Evolutionary conservation across 2,329 filamentous ascomycete species (phyloP).

Genomic region (Byssoonygena ceratinophila): DNA sequence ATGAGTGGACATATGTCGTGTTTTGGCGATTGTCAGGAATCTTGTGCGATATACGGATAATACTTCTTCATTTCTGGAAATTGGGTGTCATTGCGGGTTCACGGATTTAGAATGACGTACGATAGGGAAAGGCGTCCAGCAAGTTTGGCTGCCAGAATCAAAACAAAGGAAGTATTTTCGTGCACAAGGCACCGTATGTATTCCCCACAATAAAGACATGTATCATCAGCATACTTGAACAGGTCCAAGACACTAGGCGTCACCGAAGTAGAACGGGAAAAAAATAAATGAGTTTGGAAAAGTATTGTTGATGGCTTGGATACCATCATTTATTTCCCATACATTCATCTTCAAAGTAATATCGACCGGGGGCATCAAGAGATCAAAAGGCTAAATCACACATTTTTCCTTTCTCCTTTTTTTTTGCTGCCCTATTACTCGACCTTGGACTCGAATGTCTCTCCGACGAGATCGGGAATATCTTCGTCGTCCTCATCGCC

Average conservation of each 20-base stretch:
- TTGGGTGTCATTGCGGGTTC: too few species aligned
- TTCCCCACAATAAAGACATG: neutral
- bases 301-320: neutral
- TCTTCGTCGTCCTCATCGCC: constrained; percentile 65
- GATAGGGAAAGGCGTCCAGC: too few species aligned
- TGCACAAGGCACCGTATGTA: too few species aligned
- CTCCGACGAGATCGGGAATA: constrained; percentile 93
- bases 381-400: constrained; percentile 7
- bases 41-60: too few species aligned
- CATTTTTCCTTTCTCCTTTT: constrained; percentile 1
- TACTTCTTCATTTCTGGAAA: too few species aligned
- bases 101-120: too few species aligned
- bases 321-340: constrained; percentile 1
- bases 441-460: constrained; percentile 97
- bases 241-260: neutral
- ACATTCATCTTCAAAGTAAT: neutral
- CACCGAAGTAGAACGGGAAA: neutral
- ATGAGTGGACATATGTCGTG: too few species aligned
- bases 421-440: constrained; percentile 50
- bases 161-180: too few species aligned
- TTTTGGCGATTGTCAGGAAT: too few species aligned
- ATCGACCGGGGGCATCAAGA: constrained; percentile 3
- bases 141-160: too few species aligned
- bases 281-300: neutral
- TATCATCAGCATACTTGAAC: neutral